A percentile compares a stretch with the other conserved stretches of the same genome.
phyloP scores from a whole-genome alignment of 768 basidiomycete genomes.

The Pleurotus citrinopileatus region DNA sequence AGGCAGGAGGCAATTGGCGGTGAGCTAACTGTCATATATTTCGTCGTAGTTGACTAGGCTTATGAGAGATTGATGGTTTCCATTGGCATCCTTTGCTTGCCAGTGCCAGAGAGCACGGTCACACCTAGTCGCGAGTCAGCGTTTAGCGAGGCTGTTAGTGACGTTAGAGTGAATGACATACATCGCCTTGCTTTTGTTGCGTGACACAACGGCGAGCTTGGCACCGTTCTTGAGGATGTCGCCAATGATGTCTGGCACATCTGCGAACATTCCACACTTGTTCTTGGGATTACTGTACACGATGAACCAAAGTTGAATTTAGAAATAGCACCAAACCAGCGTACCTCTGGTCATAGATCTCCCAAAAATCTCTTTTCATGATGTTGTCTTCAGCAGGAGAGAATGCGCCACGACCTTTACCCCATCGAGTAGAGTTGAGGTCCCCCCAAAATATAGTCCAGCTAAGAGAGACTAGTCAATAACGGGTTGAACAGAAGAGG shows the following conservation, averaged over 20 bases:
- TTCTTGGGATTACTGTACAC: not conserved
- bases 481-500: not conserved
- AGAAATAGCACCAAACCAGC: not conserved
- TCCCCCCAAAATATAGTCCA: not conserved
- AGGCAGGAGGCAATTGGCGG: not conserved
- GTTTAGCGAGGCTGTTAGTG: no score
- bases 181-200: not conserved
- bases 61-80: not conserved
- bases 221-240: not conserved
- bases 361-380: not conserved
- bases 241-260: not conserved
- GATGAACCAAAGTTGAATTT: not conserved
- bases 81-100: not conserved
- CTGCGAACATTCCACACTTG: not conserved
- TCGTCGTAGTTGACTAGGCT: not conserved
- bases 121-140: not conserved
- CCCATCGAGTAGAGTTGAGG: not conserved
- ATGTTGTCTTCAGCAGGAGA: not conserved
- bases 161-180: not conserved
- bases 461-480: not conserved
- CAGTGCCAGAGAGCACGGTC: constrained; percentile 1
- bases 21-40: not conserved
- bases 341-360: not conserved
- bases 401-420: not conserved
- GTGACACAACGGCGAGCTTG: not conserved